phyloP scores from a whole-genome alignment of 306 rosid genomes.

The Quercus engelmannii region DNA sequence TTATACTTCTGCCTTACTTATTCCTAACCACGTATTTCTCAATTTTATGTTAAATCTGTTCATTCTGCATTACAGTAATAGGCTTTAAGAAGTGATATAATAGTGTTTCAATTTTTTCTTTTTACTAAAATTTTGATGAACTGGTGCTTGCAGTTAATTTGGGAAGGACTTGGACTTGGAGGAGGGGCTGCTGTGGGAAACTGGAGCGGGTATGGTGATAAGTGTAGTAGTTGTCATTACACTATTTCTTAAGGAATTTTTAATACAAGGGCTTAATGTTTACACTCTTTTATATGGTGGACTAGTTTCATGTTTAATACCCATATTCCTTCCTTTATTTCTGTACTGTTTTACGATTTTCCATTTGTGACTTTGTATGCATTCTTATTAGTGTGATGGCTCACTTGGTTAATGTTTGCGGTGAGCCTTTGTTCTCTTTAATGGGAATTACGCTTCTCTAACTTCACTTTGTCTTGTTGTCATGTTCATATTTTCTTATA shows the following conservation, averaged over 20 bases:
- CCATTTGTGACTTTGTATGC: not conserved
- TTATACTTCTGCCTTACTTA: not conserved
- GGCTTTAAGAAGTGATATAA: not conserved
- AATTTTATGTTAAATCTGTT: not conserved
- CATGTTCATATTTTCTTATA: not conserved
- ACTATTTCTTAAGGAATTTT: not conserved
- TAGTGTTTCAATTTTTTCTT: not conserved
- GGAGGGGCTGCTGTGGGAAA: conserved; percentile 80
- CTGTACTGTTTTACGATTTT: not conserved
- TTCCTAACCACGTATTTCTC: not conserved
- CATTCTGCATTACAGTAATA: not conserved
- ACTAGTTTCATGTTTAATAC: conserved; percentile 8
- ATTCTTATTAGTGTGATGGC: not conserved
- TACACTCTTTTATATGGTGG: not conserved
- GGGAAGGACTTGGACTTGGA: conserved; percentile 97
- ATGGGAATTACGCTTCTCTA: not conserved
- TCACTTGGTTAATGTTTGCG: not conserved
- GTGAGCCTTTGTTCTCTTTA: not conserved
- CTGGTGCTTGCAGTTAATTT: conserved; percentile 63
- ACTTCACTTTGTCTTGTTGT: not conserved
- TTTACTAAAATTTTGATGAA: conserved; percentile 7
- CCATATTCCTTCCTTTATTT: not conserved
- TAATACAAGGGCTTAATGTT: not conserved
- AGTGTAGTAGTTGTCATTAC: not conserved
- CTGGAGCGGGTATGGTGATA: conserved; percentile 65